Evolutionary conservation across 129 eudicot species (phyloP), one percentile per base, ranked within the genome.

Genomic region (Chrysanthemum seticuspe): DNA sequence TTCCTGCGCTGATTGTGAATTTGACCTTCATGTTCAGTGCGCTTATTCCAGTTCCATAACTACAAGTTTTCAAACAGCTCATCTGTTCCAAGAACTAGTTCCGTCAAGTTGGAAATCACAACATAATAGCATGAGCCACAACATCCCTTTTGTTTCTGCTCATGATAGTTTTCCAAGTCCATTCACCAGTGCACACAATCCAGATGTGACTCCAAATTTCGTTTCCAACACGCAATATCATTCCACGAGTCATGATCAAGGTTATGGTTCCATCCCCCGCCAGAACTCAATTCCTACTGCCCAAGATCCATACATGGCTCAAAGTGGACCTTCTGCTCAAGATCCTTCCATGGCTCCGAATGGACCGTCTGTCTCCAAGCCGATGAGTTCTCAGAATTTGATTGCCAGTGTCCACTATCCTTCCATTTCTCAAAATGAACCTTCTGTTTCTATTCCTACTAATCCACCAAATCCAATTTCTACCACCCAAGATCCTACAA

Each of bases 1-100:
- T 47, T 71, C 83, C 31, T 89, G 96, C 58, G 74, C 93, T 2
- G 75, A 71, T 18, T 89, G 96, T 19, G 90, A 89, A 15, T 87
- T 87, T 19, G 96, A 89, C 68, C 81, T 86, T 59, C 96, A 89
- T 79, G 85, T 89, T 58, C 89, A 86, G 68, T 89, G 96, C 64
- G 92, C 84, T 15, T 80, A 68, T 68, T 68, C 75, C 15, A 69
- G 62, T 44, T 68, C 72, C 0, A 19, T 13, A 76, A 85, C 57
- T 79, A 75, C 81, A 66, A 84, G 76, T 65, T 70, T 66, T 71
- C 70, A 71, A 12, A 77, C 13, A 11, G 19, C 72, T 23, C 76
- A 62, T 54, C 76, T 5, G 15, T 70, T 62, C 36, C 81, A 77
- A 70, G 76, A 77, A 77, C 81, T 61, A 62, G 81, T 53, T 70